Evolutionary conservation across 495 filamentous ascomycete species (phyloP).

Genomic region (Penicillium bialowiezense): DNA sequence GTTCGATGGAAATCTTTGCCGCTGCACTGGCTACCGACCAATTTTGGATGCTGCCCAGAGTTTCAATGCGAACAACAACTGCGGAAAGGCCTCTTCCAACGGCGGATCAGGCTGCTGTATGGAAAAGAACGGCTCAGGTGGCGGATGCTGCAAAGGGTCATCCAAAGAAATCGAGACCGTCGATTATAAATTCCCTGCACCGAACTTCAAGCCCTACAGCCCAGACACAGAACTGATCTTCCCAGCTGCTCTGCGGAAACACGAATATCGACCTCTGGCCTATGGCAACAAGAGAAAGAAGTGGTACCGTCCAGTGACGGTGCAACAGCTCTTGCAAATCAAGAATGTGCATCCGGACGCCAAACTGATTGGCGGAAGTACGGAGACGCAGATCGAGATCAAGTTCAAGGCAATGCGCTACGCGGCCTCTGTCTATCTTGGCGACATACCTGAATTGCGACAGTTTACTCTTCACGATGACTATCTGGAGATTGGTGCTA

Average conservation of each 20-base stretch:
- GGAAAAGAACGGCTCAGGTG: constrained; percentile 43
- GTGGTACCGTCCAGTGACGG: constrained; percentile 87
- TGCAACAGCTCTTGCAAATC: constrained; percentile 87
- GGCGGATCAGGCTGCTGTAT: constrained; percentile 55
- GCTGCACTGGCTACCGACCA: constrained; percentile 92
- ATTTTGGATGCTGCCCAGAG: constrained; percentile 88
- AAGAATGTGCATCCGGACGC: constrained; percentile 80
- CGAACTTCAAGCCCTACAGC: constrained; percentile 86
- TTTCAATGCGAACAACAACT: constrained; percentile 38
- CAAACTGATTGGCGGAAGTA: constrained; percentile 94
- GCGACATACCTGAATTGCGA: constrained; percentile 85
- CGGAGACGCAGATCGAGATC: constrained; percentile 96
- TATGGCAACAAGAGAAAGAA: constrained; percentile 94
- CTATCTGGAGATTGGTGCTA: constrained; percentile 83
- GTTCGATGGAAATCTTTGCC: constrained; percentile 86
- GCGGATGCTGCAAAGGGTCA: constrained; percentile 37
- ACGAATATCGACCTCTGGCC: constrained; percentile 75
- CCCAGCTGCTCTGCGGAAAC: constrained; percentile 76
- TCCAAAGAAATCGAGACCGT: constrained; percentile 16
- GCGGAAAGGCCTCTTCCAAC: constrained; percentile 42
- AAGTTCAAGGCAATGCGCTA: constrained; percentile 97
- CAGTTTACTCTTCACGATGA: constrained; percentile 77
- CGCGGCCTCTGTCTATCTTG: constrained; percentile 83
- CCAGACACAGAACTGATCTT: constrained; percentile 95
- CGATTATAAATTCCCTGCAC: constrained; percentile 27